Evolutionary conservation across 805 yeast species (phyloP), one percentile per base, ranked within the genome.

Genomic region (Metschnikowia gruessii): DNA sequence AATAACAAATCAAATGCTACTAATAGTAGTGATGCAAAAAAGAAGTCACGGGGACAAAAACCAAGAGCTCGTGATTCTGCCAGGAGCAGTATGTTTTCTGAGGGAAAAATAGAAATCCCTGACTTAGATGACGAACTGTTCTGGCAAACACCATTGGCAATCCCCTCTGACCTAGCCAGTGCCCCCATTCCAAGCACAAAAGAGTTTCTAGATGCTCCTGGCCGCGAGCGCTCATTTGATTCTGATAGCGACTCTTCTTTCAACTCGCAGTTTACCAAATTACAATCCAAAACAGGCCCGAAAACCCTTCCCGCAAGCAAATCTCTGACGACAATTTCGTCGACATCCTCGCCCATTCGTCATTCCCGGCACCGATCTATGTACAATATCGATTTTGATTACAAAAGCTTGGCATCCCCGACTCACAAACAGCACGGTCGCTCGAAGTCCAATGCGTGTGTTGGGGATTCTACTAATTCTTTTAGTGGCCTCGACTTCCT

Each of bases 31-130:
- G 52, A 41, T 3, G 50, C 48, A 11, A 43, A 40, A n/a, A 26
- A 21, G 32, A 51, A 43, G 32, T 32, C 42, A 5, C 28, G n/a
- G 33, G 17, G 10, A 13, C 37, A 42, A 12, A 29, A 26, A 9
- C 42, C 54, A 17, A 46, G 54, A 22, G 43, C 34, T 40, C 21
- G 54, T 55, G 45, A 48, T 39, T 31, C 46, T 19, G 26, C 46
- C 54, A 11, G 41, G 37, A 16, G 44, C 29, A 42, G 45, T 30
- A 43, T 44, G 10, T 43, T 42, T n/a, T 48, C 56, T 3, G 45
- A 53, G 13, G 76, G 75, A 4, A 73, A 69, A 42, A 72, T 72
- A 17, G 73, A 70, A 45, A 72, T 72, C 18, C 76, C 77, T 0
- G 69, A 70, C 39, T 57, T 71, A 21, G 58, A 58, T 26, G 67